Evolutionary conservation across 768 basidiomycete species (phyloP), one percentile per base, ranked within the genome.

Genomic region (Amanita brunnescens): DNA sequence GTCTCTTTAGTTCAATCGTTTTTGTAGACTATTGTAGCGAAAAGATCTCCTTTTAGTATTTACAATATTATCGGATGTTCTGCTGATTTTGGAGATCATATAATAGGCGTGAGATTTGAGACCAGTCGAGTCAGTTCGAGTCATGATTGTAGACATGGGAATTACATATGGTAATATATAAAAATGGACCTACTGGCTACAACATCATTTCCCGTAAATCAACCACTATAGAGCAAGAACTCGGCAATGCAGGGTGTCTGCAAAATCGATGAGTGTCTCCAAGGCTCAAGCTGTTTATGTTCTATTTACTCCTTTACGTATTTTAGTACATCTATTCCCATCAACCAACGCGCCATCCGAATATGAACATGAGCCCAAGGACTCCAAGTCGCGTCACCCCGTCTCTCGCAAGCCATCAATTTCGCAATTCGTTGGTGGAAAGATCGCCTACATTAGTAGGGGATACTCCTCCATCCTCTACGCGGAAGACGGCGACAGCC

Each of bases 361-460:
- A 32, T 16, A 49, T 49, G 48, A 38, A 16, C 18, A 9, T 26
- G 6, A 33, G 20, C 29, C 23, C 18, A 14, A 51, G 29, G 32
- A 43, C 41, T 9, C 49, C 41, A 33, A 16, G 9, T n/a, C 41
- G 34, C 21, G 13, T n/a, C 40, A 12, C 30, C 49, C 16, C n/a
- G 1, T n/a, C 4, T 14, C 49, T 21, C 30, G 8, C 16, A n/a
- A 40, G 37, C 4, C n/a, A 2, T 13, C 49, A n/a, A 5, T 18
- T 38, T 13, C 39, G 38, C 26, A 14, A 16, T 23, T 48, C 49
- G 16, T 14, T 41, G 1, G 16, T 48, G n/a, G 35, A 48, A 13
- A 18, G 20, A 8, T 48, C 47, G 12, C 47, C 49, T 33, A 50
- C 49, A 12, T 40, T 51, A n/a, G 41, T 51, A 7, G 49, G 33